Evolutionary conservation across 2,329 filamentous ascomycete genomes (phyloP).

Genomic region (Arthrobotrys entomopaga): DNA sequence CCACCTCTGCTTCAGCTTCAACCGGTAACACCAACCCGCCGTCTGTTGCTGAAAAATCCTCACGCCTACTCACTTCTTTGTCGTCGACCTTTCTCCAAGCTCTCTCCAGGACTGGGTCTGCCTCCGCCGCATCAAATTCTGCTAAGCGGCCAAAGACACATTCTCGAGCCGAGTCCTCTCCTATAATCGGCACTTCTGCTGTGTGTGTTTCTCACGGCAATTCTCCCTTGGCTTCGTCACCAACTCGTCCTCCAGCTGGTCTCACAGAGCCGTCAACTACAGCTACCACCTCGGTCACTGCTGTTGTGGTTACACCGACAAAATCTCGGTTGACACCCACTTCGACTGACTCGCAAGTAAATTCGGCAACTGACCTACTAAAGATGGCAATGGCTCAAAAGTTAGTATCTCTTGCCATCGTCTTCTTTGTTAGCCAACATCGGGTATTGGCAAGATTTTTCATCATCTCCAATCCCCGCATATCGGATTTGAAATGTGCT

Average conservation of each 20-base stretch:
- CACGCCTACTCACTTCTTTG: slow-evolving; percentile 38
- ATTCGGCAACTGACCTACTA: slow-evolving; percentile 58
- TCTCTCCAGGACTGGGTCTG: slow-evolving; percentile 32
- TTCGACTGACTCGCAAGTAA: slow-evolving; percentile 56
- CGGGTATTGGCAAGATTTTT: neutral
- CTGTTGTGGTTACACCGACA: slow-evolving; percentile 58
- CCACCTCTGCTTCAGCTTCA: slow-evolving; percentile 7
- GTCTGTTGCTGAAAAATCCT: slow-evolving; percentile 19
- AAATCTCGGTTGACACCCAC: slow-evolving; percentile 57
- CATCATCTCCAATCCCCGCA: neutral
- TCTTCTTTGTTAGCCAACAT: neutral
- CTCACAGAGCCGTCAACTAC: slow-evolving; percentile 48
- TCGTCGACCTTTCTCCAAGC: slow-evolving; percentile 49
- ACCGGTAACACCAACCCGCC: neutral
- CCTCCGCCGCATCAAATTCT: slow-evolving; percentile 21
- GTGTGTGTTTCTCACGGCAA: slow-evolving; percentile 16
- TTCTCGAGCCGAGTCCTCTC: slow-evolving; percentile 43
- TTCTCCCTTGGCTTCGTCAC: slow-evolving; percentile 50
- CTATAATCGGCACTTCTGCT: slow-evolving; percentile 21
- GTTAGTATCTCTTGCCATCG: slow-evolving; percentile 37
- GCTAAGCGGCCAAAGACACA: slow-evolving; percentile 44
- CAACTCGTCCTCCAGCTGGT: slow-evolving; percentile 35
- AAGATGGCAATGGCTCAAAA: slow-evolving; percentile 59
- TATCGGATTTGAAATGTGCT: neutral
- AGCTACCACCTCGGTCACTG: slow-evolving; percentile 56